A percentile compares a stretch with the other conserved stretches of the same genome.
phyloP scores from a whole-genome alignment of 1,284 basidiomycete genomes.

The Ustilago trichophora region DNA sequence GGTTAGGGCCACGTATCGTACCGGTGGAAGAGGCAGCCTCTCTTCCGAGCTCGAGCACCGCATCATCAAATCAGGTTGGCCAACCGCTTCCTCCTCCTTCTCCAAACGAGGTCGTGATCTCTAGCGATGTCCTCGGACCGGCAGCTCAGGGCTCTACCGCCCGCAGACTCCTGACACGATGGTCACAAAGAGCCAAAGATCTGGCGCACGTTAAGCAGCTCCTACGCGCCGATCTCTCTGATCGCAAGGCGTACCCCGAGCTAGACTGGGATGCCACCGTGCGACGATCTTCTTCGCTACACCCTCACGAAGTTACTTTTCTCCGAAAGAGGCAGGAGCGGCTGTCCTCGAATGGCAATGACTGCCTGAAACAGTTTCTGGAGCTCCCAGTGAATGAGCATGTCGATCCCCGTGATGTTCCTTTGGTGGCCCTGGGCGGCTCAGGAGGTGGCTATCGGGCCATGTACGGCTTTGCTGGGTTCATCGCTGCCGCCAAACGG shows the following conservation, averaged over 20 bases:
- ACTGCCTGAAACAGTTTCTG: slow-evolving; percentile 41
- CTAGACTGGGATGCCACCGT: slow-evolving; percentile 57
- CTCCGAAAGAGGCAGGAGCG: slow-evolving; percentile 26
- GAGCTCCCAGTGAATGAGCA: slow-evolving; percentile 50
- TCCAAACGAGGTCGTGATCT: slow-evolving; percentile 33
- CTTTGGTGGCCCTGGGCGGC: slow-evolving; percentile 64
- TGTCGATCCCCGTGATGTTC: slow-evolving; percentile 64
- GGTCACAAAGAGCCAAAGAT: slow-evolving; percentile 50
- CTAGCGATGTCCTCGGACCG: slow-evolving; percentile 38
- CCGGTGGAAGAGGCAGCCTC: slow-evolving; percentile 22
- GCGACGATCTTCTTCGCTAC: slow-evolving; percentile 44
- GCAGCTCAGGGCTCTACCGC: slow-evolving; percentile 13
- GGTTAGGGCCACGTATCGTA: slow-evolving; percentile 30
- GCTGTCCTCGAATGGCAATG: slow-evolving; percentile 38
- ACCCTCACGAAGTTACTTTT: slow-evolving; percentile 44
- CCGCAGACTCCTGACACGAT: slow-evolving; percentile 34
- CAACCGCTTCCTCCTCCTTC: not conserved
- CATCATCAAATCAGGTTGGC: not conserved
- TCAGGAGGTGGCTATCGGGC: slow-evolving; percentile 66
- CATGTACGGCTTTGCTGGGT: slow-evolving; percentile 57
- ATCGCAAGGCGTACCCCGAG: slow-evolving; percentile 55
- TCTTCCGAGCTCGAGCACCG: not conserved
- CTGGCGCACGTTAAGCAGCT: slow-evolving; percentile 47
- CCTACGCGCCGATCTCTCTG: slow-evolving; percentile 30
- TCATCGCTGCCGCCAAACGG: slow-evolving; percentile 56